Evolutionary conservation across 345 rosid genomes (phyloP).

Genomic region (Camelina laxa): DNA sequence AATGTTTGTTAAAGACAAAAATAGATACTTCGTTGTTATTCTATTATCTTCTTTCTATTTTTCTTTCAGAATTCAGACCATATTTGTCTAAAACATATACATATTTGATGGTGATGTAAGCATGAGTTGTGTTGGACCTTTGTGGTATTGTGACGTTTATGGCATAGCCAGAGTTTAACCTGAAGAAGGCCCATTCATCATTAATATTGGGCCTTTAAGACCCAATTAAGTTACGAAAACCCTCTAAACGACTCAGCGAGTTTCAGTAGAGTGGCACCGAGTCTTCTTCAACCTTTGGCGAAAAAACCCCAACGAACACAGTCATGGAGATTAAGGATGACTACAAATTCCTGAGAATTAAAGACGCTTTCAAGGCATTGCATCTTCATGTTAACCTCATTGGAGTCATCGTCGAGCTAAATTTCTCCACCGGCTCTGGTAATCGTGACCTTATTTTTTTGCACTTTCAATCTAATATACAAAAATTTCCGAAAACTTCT

Average conservation of each 20-base stretch:
- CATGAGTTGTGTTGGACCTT: neutral
- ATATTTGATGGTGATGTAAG: constrained; percentile 4
- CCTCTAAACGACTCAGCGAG: neutral
- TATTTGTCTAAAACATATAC: neutral
- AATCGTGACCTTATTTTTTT: neutral
- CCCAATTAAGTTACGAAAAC: constrained; percentile 3
- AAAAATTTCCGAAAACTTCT: neutral
- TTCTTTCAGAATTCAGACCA: constrained; percentile 3
- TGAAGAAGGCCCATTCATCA: neutral
- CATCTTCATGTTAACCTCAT: constrained; percentile 39
- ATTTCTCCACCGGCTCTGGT: constrained; percentile 25
- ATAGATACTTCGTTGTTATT: neutral
- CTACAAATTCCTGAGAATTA: constrained; percentile 38
- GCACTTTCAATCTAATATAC: neutral
- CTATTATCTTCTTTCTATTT: neutral
- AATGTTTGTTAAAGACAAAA: constrained; percentile 1
- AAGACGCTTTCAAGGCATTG: constrained; percentile 37
- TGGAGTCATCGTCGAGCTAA: constrained; percentile 43
- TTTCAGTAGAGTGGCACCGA: constrained; percentile 23
- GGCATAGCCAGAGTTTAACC: no score
- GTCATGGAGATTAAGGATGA: constrained; percentile 40
- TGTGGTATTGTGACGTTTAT: neutral
- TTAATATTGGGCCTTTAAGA: neutral
- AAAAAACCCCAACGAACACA: constrained; percentile 11
- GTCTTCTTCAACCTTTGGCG: neutral